A percentile compares a stretch with the other conserved stretches of the same genome.
Conservation (phyloP, 768 basidiomycete species). For the Coprinopsis cinerea region DNA sequence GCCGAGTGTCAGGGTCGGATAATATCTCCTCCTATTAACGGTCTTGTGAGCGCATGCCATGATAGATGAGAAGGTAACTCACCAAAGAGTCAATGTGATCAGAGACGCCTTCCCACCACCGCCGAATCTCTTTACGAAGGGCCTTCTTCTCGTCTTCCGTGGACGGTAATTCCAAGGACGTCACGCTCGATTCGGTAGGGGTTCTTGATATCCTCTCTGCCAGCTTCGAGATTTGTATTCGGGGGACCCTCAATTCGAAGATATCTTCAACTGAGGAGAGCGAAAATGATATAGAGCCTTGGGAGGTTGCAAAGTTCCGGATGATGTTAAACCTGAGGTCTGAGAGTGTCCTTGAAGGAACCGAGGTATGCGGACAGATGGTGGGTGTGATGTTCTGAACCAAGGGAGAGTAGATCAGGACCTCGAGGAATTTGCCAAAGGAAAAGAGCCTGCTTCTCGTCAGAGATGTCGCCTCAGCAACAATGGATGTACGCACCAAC, state of each 20-base stretch:
- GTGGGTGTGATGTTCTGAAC: constrained; percentile 28
- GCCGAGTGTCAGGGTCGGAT: constrained; percentile 20
- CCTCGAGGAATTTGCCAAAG: constrained; percentile 53
- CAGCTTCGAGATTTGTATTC: constrained; percentile 46
- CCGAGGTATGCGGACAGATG: constrained; percentile 44
- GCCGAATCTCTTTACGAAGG: constrained; percentile 54
- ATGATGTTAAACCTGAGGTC: constrained; percentile 35
- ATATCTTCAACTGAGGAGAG: constrained; percentile 46
- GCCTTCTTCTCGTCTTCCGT: constrained; percentile 38
- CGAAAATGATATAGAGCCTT: constrained; percentile 36
- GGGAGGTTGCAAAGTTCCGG: constrained; percentile 28
- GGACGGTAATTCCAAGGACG: constrained; percentile 11
- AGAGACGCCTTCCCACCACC: constrained; percentile 62
- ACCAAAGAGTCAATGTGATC: constrained; percentile 59
- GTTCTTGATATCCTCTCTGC: constrained; percentile 15
- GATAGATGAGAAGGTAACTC: constrained; percentile 16
- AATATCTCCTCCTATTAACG: constrained; percentile 39
- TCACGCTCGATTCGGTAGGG: constrained; percentile 3
- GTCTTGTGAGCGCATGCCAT: background rate
- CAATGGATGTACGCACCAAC: constrained; percentile 38
- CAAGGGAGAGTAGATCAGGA: constrained; percentile 40
- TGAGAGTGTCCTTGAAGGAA: constrained; percentile 23
- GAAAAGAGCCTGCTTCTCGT: constrained; percentile 38
- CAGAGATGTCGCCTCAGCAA: background rate
- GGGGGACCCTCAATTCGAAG: constrained; percentile 56